Evolutionary conservation across 1,284 basidiomycete species (phyloP).

Genomic region (Volvariella volvacea): DNA sequence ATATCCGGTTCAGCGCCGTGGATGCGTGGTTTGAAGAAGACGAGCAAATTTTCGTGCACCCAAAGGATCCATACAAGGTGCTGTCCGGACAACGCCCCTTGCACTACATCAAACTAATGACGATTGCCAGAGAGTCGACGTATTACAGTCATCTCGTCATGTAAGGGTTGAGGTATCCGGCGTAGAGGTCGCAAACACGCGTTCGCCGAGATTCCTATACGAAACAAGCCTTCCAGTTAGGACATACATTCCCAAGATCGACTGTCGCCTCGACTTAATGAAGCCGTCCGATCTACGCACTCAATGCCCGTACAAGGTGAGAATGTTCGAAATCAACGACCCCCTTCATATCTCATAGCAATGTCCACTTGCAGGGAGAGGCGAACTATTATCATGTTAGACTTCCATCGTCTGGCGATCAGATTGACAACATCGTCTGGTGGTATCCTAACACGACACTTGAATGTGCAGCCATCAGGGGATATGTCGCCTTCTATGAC

Average conservation of each 20-base stretch:
- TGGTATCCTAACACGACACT: slow-evolving; percentile 48
- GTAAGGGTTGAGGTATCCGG: slow-evolving; percentile 55
- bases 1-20: slow-evolving; percentile 41
- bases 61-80: slow-evolving; percentile 67
- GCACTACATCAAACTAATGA: neutral
- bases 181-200: slow-evolving; percentile 54
- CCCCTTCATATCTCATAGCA: neutral
- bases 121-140: slow-evolving; percentile 45
- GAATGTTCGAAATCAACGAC: slow-evolving; percentile 5
- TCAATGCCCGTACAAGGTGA: slow-evolving; percentile 60
- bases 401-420: slow-evolving; percentile 32
- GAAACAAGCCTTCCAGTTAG: slow-evolving; percentile 52
- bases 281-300: slow-evolving; percentile 38
- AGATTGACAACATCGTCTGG: slow-evolving; percentile 50
- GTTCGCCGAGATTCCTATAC: slow-evolving; percentile 44
- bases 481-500: slow-evolving; percentile 57
- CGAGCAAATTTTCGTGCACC: slow-evolving; percentile 52
- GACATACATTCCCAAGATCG: slow-evolving; percentile 55
- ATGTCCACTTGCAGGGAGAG: slow-evolving; percentile 35
- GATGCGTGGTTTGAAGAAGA: slow-evolving; percentile 69
- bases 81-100: slow-evolving; percentile 4
- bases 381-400: slow-evolving; percentile 53
- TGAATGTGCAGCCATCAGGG: slow-evolving; percentile 44
- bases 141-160: slow-evolving; percentile 53
- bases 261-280: slow-evolving; percentile 47